Evolutionary conservation across 2,329 filamentous ascomycete species (phyloP), one percentile per base, ranked within the genome.

Genomic region (Cercospora beticola): DNA sequence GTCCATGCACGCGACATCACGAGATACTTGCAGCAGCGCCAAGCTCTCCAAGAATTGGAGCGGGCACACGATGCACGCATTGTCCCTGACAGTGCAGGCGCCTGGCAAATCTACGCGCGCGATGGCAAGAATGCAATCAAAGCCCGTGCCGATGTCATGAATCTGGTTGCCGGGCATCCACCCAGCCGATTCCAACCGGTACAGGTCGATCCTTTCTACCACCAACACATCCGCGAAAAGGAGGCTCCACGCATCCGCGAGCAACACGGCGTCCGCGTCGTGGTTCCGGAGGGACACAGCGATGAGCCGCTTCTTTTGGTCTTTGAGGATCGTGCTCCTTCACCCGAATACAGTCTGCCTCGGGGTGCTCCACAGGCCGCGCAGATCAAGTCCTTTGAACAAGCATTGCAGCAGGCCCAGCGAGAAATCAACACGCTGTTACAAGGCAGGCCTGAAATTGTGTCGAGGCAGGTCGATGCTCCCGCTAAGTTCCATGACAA

Each of bases 101-200:
- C 90, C 0, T 97, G 94, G 93, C 90, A 97, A 78, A 87, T 98
- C 65, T 97, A 94, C 81, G 92, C 92, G 6, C 87, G 91, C 43
- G 92, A 97, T 75, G 89, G 90, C 72, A 96, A 95, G 84, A 96
- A 93, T 77, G 87, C 87, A 30, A 88, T 92, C 77, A 89, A 89
- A 74, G 91, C 91, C 7, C 90, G 91, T 75, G 87, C 87, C 6
- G 91, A 93, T 74, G 89, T 95, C 76, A 89, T 88, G 77, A 88
- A 87, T 74, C 87, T 95, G 68, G 87, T 94, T 73, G 87, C 87
- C 69, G 87, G 88, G 60, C 90, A 93, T 76, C 92, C 92, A 52
- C 92, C 92, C 3, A 86, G 89, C 43, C 87, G 91, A 70, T 87
- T 95, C 78, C 83, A 85, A 23, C 86, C 88, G 10, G 79, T 94